Conservation (phyloP, 2,329 filamentous ascomycete genomes). For the Colletotrichum sp. region DNA sequence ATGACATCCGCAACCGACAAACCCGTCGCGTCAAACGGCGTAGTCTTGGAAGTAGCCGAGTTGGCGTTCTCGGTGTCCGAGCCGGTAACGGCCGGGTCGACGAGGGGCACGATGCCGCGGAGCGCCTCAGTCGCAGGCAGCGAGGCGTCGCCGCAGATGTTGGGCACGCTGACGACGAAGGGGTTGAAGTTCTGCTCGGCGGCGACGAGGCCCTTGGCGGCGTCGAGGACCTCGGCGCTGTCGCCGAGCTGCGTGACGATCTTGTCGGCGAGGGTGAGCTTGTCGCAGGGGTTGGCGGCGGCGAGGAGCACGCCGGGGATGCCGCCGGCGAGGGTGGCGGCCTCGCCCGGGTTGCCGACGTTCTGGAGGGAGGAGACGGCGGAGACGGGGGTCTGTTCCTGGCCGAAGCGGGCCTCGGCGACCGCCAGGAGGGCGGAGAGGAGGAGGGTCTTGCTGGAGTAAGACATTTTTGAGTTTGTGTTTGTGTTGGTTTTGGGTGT, state of each 20-base stretch:
- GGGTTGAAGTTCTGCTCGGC: conserved; percentile 79
- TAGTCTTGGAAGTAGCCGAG: conserved; percentile 54
- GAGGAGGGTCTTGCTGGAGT: conserved; percentile 44
- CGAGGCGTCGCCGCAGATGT: conserved; percentile 67
- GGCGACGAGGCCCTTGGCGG: conserved; percentile 66
- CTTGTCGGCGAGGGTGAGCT: conserved; percentile 68
- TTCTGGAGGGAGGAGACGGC: conserved; percentile 58
- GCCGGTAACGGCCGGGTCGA: conserved; percentile 68
- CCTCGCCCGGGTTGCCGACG: conserved; percentile 63
- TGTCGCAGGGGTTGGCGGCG: conserved; percentile 69
- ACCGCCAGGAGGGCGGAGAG: conserved; percentile 47
- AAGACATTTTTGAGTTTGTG: conserved; percentile 41
- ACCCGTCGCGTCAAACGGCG: conserved; percentile 64
- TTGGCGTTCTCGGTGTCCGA: conserved; percentile 65
- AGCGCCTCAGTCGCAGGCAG: conserved; percentile 67
- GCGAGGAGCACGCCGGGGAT: conserved; percentile 68
- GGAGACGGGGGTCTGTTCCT: conserved; percentile 64
- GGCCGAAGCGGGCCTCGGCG: conserved; percentile 63
- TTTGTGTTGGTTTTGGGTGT: neutral
- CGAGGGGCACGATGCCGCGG: conserved; percentile 69
- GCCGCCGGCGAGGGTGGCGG: conserved; percentile 66
- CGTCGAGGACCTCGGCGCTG: conserved; percentile 63
- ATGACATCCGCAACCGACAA: conserved; percentile 70
- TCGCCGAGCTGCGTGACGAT: conserved; percentile 67
- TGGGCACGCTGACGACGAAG: conserved; percentile 62